These are phyloP conservation scores for Pleoardoris graminearum DNA, from an alignment of 2,329 filamentous ascomycete genomes.

Conservation along the genomic window DNA sequence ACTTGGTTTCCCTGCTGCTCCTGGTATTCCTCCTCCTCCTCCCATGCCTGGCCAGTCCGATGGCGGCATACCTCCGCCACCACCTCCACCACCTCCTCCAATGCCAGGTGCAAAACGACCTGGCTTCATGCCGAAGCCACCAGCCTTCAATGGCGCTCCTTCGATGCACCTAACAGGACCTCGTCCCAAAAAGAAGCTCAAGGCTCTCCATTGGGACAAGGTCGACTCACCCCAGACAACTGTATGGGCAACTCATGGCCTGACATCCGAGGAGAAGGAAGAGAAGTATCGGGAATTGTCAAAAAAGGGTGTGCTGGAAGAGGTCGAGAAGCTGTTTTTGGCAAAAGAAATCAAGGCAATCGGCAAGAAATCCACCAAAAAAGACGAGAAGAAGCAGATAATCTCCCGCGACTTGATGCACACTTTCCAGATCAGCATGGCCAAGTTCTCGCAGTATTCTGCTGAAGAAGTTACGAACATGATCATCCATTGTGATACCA, in stretches of 20 bases:
- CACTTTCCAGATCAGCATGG: slow-evolving; percentile 71
- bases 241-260: slow-evolving; percentile 86
- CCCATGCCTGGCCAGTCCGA: slow-evolving; percentile 54
- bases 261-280: slow-evolving; percentile 86
- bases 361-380: slow-evolving; percentile 71
- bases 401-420: slow-evolving; percentile 78
- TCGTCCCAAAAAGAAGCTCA: slow-evolving; percentile 97
- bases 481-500: slow-evolving; percentile 92
- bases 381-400: slow-evolving; percentile 96
- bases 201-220: slow-evolving; percentile 99
- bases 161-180: slow-evolving; percentile 76
- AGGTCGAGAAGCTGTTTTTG: slow-evolving; percentile 96
- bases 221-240: slow-evolving; percentile 90
- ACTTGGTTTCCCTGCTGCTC: slow-evolving; percentile 41
- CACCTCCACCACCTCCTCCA: slow-evolving; percentile 63
- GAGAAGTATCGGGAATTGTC: slow-evolving; percentile 94
- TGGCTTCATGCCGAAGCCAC: slow-evolving; percentile 72
- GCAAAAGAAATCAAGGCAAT: slow-evolving; percentile 94
- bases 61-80: slow-evolving; percentile 54
- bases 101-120: slow-evolving; percentile 62
- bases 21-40: slow-evolving; percentile 48
- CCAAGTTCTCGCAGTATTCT: slow-evolving; percentile 85
- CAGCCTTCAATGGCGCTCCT: slow-evolving; percentile 56
- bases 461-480: slow-evolving; percentile 86
- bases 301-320: slow-evolving; percentile 92